phyloP scores from a whole-genome alignment of 2,329 filamentous ascomycete species.

The Cercospora sp. region DNA sequence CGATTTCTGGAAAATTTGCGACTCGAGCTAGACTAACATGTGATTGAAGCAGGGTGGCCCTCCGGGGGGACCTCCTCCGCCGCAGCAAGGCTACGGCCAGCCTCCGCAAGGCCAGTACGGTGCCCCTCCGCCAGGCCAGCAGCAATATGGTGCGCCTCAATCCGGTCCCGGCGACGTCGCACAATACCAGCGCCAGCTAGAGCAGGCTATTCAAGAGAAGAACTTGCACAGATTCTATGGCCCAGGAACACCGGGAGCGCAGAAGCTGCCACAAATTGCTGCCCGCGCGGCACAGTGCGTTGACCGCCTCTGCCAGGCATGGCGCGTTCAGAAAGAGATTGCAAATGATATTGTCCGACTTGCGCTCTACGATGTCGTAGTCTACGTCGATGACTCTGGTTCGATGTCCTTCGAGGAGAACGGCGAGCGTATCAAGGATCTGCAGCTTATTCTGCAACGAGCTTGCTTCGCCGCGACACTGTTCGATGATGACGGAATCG shows the following conservation, averaged over 20 bases:
- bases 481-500: constrained; percentile 69
- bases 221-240: constrained; percentile 60
- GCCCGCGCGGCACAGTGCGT: constrained; percentile 52
- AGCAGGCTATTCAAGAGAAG: constrained; percentile 61
- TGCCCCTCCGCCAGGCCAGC: constrained; percentile 35
- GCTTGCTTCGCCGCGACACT: constrained; percentile 65
- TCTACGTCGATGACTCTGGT: constrained; percentile 68
- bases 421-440: constrained; percentile 65
- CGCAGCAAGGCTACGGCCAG: constrained; percentile 23
- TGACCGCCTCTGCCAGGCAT: constrained; percentile 57
- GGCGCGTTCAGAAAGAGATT: constrained; percentile 59
- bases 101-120: constrained; percentile 31
- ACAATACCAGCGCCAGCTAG: constrained; percentile 58
- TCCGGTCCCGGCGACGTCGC: constrained; percentile 50
- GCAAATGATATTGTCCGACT: constrained; percentile 64
- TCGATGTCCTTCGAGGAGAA: constrained; percentile 69
- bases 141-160: constrained; percentile 40
- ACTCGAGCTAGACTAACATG: constrained; percentile 20
- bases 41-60: constrained; percentile 27
- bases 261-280: constrained; percentile 50
- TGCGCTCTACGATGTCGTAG: constrained; percentile 61
- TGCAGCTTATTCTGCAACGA: constrained; percentile 63
- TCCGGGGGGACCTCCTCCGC: constrained; percentile 27
- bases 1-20: not conserved
- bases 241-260: constrained; percentile 52